Evolutionary conservation across 768 basidiomycete genomes (phyloP), one percentile per base, ranked within the genome.

Genomic region (Dioszegia crocea): DNA sequence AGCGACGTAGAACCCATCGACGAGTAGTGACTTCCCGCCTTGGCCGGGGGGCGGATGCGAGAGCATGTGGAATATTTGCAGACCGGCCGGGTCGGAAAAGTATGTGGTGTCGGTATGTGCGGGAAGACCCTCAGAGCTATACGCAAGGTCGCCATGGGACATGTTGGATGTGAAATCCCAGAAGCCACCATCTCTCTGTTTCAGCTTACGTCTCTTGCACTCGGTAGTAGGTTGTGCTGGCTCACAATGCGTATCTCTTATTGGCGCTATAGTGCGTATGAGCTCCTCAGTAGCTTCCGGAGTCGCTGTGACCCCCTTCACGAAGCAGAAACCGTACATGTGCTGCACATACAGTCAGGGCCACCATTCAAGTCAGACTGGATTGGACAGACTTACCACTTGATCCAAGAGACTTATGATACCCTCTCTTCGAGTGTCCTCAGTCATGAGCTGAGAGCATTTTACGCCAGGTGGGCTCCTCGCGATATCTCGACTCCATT

Each of bases 101-200:
- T 87, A 88, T 10, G 85, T 85, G 41, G 81, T 85, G 62, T 88
- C 86, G 0, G 86, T 87, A 73, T 99, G 94, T 0, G 90, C 91
- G 3, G 84, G 85, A 6, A 99, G 84, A 0, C 87, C 88, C 44
- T 94, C 78, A 5, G 86, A 89, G 3, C 91, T 91, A 79, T 99
- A 99, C 0, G 94, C 92, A 8, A 91, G 88, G 75, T 99, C 94
- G 12, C 91, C 91, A 67, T 87, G 91, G 17, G 86, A 85, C 21
- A 93, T 81, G 71, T 94, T 86, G 0, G 93, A 85, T 0, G 91
- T 96, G 70, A 98, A 94, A 70, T 97, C 91, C 93, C 94, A 99
- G 78, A 97, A 93, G 57, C 85, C 86, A 31, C 93, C 94, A 68
- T 98, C 91, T 92, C 62, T 0, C 2, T 0, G n/a, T 33, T 23